Conservation (phyloP, 2,329 filamentous ascomycete species). For the Helotiales sp. region DNA sequence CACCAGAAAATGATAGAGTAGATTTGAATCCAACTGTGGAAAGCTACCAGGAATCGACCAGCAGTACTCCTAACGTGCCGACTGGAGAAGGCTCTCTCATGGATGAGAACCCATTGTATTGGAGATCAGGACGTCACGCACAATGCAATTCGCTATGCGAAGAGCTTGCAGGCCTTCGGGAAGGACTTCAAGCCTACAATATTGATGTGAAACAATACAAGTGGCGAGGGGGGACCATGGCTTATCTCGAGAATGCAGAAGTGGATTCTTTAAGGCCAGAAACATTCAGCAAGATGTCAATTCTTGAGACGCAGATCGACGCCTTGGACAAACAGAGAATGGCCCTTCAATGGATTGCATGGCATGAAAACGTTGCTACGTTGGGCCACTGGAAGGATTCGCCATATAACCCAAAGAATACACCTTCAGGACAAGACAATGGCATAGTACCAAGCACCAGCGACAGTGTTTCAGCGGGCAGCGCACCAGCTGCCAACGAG, state of each 20-base stretch:
- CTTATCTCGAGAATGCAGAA: background rate
- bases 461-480: too few species aligned
- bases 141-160: background rate
- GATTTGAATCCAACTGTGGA: background rate
- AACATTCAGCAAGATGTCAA: background rate
- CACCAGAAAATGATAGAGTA: too few species aligned
- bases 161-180: background rate
- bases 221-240: background rate
- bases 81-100: background rate
- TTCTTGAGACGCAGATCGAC: background rate
- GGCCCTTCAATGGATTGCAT: background rate
- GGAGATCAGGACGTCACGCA: background rate
- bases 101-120: background rate
- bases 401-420: background rate
- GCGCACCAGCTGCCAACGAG: background rate
- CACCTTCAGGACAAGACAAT: background rate
- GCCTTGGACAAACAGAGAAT: background rate
- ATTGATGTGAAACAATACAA: background rate
- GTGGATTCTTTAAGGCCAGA: background rate
- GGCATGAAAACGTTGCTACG: background rate
- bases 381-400: background rate
- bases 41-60: background rate
- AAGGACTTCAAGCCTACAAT: background rate
- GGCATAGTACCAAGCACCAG: background rate
- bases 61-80: background rate